These are phyloP conservation scores for Epichloe sibirici DNA, from an alignment of 2,329 filamentous ascomycete species.

Conservation along the genomic window DNA sequence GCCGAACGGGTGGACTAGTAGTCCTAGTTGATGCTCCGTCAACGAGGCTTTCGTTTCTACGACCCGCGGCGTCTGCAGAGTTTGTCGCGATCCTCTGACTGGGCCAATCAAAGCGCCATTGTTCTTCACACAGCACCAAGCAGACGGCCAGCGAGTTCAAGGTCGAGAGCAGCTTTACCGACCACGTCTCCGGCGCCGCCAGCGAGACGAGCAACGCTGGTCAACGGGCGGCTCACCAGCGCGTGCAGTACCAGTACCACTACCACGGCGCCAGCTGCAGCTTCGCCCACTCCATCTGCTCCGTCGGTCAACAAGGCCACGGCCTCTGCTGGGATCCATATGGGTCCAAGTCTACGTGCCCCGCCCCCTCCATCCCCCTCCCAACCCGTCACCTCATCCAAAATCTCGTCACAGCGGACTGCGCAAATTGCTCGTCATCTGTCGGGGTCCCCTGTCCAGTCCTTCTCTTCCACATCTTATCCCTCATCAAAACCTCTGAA, in stretches of 20 bases:
- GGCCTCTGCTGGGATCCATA: constrained; percentile 6
- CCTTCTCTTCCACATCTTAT: constrained; percentile 7
- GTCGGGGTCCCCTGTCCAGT: constrained; percentile 16
- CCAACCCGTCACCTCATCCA: constrained; percentile 18
- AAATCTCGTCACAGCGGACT: constrained; percentile 38
- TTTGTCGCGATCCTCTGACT: background rate
- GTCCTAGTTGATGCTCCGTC: constrained; percentile 3
- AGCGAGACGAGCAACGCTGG: background rate
- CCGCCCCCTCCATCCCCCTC: constrained; percentile 26
- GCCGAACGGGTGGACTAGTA: background rate
- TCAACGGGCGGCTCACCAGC: background rate
- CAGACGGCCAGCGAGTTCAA: background rate
- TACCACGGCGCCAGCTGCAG: background rate
- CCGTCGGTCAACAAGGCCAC: background rate
- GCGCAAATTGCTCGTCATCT: constrained; percentile 44
- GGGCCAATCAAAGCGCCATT: constrained; percentile 8
- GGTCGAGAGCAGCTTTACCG: background rate
- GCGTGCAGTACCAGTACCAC: too few relatives aligned
- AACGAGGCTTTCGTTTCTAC: constrained; percentile 1
- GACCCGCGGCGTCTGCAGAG: constrained; percentile 7
- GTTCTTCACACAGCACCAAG: background rate
- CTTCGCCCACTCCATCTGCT: background rate
- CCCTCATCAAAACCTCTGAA: constrained; percentile 12
- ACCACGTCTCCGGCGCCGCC: background rate
- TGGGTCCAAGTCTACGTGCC: constrained; percentile 20